A percentile compares a stretch with the other conserved stretches of the same genome.
Conservation (phyloP, 2,329 filamentous ascomycete genomes). For the Sporothrix sp. region DNA sequence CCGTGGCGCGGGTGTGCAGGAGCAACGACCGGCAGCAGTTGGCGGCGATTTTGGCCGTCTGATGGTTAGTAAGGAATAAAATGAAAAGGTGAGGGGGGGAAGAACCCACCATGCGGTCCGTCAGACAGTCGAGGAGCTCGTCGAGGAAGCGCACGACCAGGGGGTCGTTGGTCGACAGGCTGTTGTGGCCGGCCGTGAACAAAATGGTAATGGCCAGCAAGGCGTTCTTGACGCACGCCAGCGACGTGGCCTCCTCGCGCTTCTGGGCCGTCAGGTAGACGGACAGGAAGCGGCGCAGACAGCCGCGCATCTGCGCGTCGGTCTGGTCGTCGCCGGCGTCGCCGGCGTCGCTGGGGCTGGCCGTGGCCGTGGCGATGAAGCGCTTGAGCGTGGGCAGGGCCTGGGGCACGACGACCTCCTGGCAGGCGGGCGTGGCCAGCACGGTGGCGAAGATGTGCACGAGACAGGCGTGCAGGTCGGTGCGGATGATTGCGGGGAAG, state of each 20-base stretch:
- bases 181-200: constrained; percentile 69
- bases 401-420: constrained; percentile 80
- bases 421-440: constrained; percentile 75
- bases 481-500: constrained; percentile 93
- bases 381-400: constrained; percentile 84
- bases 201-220: constrained; percentile 82
- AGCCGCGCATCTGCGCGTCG: constrained; percentile 66
- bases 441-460: constrained; percentile 95
- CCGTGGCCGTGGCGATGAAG: constrained; percentile 69
- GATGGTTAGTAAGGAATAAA: neutral
- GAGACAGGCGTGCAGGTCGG: constrained; percentile 91
- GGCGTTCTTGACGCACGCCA: constrained; percentile 87
- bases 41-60: constrained; percentile 81
- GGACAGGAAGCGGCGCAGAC: constrained; percentile 69
- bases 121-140: constrained; percentile 77
- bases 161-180: constrained; percentile 64
- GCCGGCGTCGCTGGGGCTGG: constrained; percentile 48
- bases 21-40: constrained; percentile 83
- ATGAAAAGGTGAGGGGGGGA: neutral
- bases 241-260: constrained; percentile 61
- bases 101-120: constrained; percentile 55
- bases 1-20: constrained; percentile 50
- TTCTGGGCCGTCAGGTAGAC: constrained; percentile 70
- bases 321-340: constrained; percentile 40
- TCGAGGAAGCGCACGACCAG: constrained; percentile 66